These are phyloP conservation scores for Ustilago cynodontis DNA, from an alignment of 1,284 basidiomycete genomes.

Conservation along the genomic window DNA sequence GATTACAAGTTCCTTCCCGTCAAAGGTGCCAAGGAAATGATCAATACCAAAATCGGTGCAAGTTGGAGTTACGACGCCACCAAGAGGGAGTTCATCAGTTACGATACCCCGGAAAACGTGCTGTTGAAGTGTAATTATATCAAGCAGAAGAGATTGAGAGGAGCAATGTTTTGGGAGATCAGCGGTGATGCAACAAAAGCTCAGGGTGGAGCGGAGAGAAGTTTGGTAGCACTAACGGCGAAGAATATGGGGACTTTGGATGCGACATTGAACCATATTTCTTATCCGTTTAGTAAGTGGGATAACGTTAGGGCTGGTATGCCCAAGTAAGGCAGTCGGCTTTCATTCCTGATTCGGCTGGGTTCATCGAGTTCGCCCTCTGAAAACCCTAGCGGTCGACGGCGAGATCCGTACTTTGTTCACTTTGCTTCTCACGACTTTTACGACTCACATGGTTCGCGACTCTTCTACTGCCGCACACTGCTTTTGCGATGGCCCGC, in stretches of 20 bases:
- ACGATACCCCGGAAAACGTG: conserved; percentile 79
- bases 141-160: conserved; percentile 77
- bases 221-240: conserved; percentile 39
- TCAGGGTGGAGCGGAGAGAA: conserved; percentile 49
- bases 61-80: conserved; percentile 81
- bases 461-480: conserved; percentile 3
- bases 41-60: conserved; percentile 79
- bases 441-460: background rate
- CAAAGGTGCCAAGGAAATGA: conserved; percentile 77
- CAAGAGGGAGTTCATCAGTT: conserved; percentile 82
- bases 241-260: conserved; percentile 62
- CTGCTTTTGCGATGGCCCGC: background rate
- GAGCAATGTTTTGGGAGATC: conserved; percentile 78
- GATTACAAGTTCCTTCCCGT: conserved; percentile 83
- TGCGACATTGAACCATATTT: conserved; percentile 79
- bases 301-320: conserved; percentile 66
- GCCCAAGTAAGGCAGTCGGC: conserved; percentile 1
- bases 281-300: conserved; percentile 72
- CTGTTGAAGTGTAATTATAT: conserved; percentile 82
- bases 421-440: background rate
- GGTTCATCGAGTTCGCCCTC: too few relatives aligned
- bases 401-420: too few relatives aligned
- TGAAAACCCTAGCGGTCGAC: too few relatives aligned
- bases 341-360: too few relatives aligned
- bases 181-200: conserved; percentile 65